Conservation (phyloP, 169 alveolate genomes). For the Toxoplasma gondii region DNA sequence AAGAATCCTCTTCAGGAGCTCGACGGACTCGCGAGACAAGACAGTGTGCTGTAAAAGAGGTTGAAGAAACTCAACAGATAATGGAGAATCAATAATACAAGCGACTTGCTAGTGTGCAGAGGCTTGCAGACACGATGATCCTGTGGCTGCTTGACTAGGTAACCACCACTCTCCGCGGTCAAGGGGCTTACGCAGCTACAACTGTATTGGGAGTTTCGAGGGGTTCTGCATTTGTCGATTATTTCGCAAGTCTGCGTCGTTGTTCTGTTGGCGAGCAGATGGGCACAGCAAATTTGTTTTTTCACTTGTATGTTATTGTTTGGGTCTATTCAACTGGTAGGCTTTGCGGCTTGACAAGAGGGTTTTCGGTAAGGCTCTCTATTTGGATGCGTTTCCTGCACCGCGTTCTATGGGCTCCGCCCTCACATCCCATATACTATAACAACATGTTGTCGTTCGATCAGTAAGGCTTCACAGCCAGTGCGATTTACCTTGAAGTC, state of each 20-base stretch:
- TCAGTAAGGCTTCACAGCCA: background rate
- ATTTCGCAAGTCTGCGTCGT: too few relatives aligned
- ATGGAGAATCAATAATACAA: background rate
- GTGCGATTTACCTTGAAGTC: conserved; percentile 9
- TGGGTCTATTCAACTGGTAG: conserved; percentile 24
- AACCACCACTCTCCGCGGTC: too few relatives aligned
- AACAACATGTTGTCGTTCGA: background rate
- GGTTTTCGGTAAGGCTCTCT: conserved; percentile 29
- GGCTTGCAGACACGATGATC: too few relatives aligned
- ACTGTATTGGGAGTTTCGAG: too few relatives aligned
- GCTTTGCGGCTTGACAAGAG: background rate
- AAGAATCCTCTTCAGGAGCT: background rate
- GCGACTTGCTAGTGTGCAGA: too few relatives aligned
- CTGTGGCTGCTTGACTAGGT: too few relatives aligned
- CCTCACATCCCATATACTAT: conserved; percentile 28
- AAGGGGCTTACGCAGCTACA: too few relatives aligned
- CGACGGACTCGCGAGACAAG: background rate
- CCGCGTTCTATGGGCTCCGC: conserved; percentile 35
- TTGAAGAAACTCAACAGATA: background rate
- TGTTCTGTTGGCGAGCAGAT: background rate
- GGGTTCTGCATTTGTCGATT: too few relatives aligned
- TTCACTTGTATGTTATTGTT: background rate
- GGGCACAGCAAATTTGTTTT: background rate
- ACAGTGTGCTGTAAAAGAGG: background rate
- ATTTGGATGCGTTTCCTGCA: conserved; percentile 7